Evolutionary conservation across 129 eudicot genomes (phyloP), one percentile per base, ranked within the genome.

Genomic region (Artemisia argyi): DNA sequence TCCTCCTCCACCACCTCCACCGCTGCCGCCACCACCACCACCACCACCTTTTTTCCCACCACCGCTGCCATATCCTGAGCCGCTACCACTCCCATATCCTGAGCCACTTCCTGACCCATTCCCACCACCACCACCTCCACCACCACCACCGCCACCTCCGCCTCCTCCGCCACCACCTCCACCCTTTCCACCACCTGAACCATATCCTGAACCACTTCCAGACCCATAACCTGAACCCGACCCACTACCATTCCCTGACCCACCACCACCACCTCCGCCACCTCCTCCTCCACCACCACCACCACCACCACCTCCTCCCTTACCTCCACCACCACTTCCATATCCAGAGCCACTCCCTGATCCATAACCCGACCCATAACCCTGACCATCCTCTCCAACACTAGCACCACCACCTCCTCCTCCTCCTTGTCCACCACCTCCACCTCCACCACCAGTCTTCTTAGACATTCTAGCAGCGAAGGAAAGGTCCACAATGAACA

Each of bases 291-390:
- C 80, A 0, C 89, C 88, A 0, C 88, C 88, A 2, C 81, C 79
- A 3, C 81, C 79, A 20, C 22, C 22, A 0, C 89, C 89, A 6
- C 83, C 86, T 9, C 83, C 81, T 39, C 76, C 81, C 26, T 68
- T 76, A n/a, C 66, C 69, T 24, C 83, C 79, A 50, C 80, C 61
- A 20, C 85, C 85, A 22, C 75, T 69, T 46, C 89, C 89, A 58
- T 85, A 81, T 57, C 89, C 89, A 8, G 84, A 85, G 17, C 89
- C 86, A 76, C 85, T 81, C 61, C 89, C 89, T 44, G 82, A 83
- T 44, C 87, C 87, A 52, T 71, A 79, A 3, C 88, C 88, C 7
- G 80, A 73, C 58, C 58, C 83, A 22, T 19, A 66, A 60, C 88
- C 88, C 66, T 68, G 74, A 2, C 74, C 88, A 24, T 42, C 42